phyloP scores from a whole-genome alignment of 768 basidiomycete genomes.

The Phaffia tasmanica region DNA sequence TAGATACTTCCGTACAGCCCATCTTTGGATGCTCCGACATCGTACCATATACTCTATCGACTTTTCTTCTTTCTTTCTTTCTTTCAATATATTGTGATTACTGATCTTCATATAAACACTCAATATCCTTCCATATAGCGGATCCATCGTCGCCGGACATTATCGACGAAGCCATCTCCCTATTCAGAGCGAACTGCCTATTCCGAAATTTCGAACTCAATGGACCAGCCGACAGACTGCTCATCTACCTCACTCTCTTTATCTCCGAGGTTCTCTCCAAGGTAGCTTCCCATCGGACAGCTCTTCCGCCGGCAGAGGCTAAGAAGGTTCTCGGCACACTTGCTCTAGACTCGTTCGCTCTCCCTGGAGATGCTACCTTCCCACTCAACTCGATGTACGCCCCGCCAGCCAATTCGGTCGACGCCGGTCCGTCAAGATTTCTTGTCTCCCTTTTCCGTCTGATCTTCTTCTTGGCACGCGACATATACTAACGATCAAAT shows the following conservation, averaged over 20 bases:
- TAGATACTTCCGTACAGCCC: no score
- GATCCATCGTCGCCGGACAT: slow-evolving; percentile 73
- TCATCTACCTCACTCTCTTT: slow-evolving; percentile 95
- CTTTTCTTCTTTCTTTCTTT: no score
- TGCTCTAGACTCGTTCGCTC: slow-evolving; percentile 81
- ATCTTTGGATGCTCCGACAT: no score
- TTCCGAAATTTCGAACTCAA: slow-evolving; percentile 99
- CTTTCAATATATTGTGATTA: no score
- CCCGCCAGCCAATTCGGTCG: slow-evolving; percentile 58
- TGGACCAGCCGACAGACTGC: slow-evolving; percentile 84
- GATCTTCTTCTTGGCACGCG: not conserved
- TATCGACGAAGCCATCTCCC: slow-evolving; percentile 86
- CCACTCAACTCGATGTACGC: slow-evolving; percentile 86
- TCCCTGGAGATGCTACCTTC: slow-evolving; percentile 94
- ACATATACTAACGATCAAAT: not conserved
- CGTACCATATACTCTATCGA: no score
- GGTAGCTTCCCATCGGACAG: slow-evolving; percentile 58
- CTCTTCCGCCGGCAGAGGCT: slow-evolving; percentile 61
- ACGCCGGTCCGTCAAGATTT: slow-evolving; percentile 53
- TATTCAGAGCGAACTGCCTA: slow-evolving; percentile 96
- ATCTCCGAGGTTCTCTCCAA: slow-evolving; percentile 93
- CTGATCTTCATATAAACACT: slow-evolving; percentile 25
- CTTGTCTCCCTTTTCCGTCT: not conserved
- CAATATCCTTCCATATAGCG: slow-evolving; percentile 42
- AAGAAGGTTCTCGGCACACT: slow-evolving; percentile 78